These are phyloP conservation scores for Colletotrichum sp. DNA, from an alignment of 2,329 filamentous ascomycete species.

Conservation along the genomic window DNA sequence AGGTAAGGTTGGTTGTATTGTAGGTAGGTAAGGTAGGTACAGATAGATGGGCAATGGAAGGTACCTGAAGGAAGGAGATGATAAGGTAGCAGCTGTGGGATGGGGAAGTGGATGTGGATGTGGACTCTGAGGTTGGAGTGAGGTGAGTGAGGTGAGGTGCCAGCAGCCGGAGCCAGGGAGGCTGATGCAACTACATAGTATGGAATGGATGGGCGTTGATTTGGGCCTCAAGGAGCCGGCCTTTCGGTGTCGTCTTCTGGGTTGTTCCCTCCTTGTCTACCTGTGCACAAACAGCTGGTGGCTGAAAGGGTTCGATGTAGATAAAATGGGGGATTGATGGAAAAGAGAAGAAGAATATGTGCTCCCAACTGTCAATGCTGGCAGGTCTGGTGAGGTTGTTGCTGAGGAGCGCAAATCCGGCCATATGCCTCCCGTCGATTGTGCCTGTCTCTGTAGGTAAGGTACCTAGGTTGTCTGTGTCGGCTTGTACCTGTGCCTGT, in stretches of 20 bases:
- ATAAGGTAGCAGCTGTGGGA: not conserved
- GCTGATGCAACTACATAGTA: not conserved
- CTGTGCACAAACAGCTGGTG: not conserved
- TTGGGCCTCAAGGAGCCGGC: not conserved
- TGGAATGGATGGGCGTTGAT: not conserved
- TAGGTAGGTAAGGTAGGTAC: not conserved
- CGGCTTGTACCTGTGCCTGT: not conserved
- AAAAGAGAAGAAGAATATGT: not conserved
- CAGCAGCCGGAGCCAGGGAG: not conserved
- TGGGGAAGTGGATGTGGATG: not conserved
- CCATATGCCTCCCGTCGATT: not conserved
- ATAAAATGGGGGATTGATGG: not conserved
- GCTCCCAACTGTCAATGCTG: not conserved
- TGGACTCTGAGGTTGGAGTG: not conserved
- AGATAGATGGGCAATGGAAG: not conserved
- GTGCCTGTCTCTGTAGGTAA: not conserved
- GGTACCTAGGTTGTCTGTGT: not conserved
- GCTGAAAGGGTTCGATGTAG: not conserved
- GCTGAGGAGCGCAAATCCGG: not conserved
- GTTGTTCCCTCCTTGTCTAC: not conserved
- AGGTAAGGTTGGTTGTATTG: not conserved
- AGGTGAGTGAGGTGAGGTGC: not conserved
- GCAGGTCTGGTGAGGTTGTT: not conserved
- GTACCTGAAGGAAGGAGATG: not conserved
- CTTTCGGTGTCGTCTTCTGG: not conserved